phyloP scores from a whole-genome alignment of 2,329 filamentous ascomycete genomes.

The Cladophialophora chaetospira region DNA sequence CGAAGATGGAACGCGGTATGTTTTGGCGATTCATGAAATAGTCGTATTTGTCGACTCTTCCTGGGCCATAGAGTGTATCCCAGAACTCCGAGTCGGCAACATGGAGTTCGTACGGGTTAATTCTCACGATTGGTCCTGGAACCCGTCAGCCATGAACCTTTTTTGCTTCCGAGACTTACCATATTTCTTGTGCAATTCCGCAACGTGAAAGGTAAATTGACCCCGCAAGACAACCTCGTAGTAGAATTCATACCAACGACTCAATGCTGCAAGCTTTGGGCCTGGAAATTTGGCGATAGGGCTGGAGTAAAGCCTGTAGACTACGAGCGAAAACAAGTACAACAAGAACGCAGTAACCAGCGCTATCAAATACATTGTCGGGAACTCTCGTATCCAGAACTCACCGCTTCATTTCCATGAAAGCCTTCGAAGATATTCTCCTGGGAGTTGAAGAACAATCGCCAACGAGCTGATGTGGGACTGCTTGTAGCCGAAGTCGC shows the following conservation, averaged over 20 bases:
- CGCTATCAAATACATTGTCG: not conserved
- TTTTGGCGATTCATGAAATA: constrained; percentile 10
- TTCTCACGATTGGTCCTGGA: constrained; percentile 36
- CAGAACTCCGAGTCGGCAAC: constrained; percentile 38
- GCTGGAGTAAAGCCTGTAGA: constrained; percentile 11
- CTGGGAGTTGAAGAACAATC: too few species aligned
- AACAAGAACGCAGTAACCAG: not conserved
- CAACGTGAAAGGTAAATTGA: constrained; percentile 38
- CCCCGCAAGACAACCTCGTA: constrained; percentile 39
- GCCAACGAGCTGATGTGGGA: too few species aligned
- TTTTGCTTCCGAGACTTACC: constrained; percentile 23
- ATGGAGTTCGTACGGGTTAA: constrained; percentile 39
- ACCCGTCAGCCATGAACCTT: not conserved
- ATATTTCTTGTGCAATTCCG: constrained; percentile 40
- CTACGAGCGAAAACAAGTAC: not conserved
- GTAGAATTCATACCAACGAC: constrained; percentile 38
- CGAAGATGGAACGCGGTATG: constrained; percentile 22
- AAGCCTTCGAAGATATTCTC: too few species aligned
- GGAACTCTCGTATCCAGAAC: too few species aligned
- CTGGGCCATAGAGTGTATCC: constrained; percentile 36
- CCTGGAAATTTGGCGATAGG: constrained; percentile 34
- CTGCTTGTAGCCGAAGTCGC: too few species aligned
- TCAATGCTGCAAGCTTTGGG: constrained; percentile 37
- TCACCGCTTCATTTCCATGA: too few species aligned
- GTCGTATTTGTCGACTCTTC: constrained; percentile 10